These are phyloP conservation scores for Ocimum tenuiflorum DNA, from an alignment of 257 asterid genomes.

Conservation along the genomic window DNA sequence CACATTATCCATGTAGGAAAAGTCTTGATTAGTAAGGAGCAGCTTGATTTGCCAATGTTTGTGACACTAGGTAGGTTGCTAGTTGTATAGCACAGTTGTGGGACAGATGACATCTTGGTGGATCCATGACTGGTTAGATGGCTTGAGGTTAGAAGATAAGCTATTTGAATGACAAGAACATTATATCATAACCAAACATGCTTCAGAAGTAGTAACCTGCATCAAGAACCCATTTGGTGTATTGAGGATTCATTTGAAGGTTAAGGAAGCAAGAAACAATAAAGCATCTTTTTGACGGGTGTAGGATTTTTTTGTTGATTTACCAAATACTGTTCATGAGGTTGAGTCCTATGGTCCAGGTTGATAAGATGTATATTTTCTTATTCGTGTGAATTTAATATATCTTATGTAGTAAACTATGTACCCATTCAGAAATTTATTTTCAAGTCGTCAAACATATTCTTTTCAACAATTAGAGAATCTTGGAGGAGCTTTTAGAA, in stretches of 20 bases:
- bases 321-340: background rate
- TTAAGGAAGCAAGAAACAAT: background rate
- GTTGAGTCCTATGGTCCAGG: background rate
- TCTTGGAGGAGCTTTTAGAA: background rate
- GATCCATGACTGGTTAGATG: background rate
- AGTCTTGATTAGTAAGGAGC: background rate
- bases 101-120: background rate
- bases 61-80: background rate
- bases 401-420: background rate
- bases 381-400: background rate
- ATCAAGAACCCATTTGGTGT: background rate
- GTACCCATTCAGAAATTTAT: background rate
- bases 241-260: too few species aligned
- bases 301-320: background rate
- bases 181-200: background rate
- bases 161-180: background rate
- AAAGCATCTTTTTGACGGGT: background rate
- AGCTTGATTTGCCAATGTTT: background rate
- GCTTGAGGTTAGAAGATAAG: conserved; percentile 1
- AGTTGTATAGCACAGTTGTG: background rate
- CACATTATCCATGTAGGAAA: background rate
- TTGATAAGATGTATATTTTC: background rate
- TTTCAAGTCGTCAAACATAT: background rate
- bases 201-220: background rate
- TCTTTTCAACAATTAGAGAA: background rate